These are phyloP conservation scores for Solanum sitiens DNA, from an alignment of 257 asterid genomes.

Conservation along the genomic window DNA sequence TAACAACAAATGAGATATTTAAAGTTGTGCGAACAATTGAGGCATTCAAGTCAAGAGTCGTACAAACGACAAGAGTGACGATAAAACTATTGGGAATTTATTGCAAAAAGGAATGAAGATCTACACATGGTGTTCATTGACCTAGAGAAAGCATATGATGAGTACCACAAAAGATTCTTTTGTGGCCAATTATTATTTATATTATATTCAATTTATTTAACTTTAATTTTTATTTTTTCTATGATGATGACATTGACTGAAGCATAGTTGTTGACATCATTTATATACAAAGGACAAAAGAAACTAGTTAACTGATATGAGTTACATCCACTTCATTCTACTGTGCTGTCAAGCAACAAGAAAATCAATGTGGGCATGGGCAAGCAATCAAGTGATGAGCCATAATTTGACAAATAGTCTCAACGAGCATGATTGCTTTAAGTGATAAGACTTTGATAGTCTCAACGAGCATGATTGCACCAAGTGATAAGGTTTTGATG, in stretches of 20 bases:
- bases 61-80: not conserved
- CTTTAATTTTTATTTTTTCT: not conserved
- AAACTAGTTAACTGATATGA: not conserved
- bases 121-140: not conserved
- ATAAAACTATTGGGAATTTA: not conserved
- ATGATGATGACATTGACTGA: not conserved
- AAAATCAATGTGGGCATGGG: not conserved
- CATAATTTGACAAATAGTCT: not conserved
- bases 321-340: not conserved
- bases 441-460: not conserved
- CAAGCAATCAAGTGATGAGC: not conserved
- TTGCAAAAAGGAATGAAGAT: not conserved
- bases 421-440: not conserved
- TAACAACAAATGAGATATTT: not conserved
- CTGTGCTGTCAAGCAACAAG: not conserved
- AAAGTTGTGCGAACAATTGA: not conserved
- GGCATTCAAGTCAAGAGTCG: not conserved
- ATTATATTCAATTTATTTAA: not conserved
- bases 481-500: not conserved
- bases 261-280: not conserved
- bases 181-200: not conserved
- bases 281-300: not conserved
- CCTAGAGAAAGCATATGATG: not conserved
- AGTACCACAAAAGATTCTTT: not conserved
- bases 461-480: not conserved